Percentiles rank a stretch among this genome's conserved stretches.
These are phyloP conservation scores for Kuraishia hungarica DNA, from an alignment of 805 yeast species.

Conservation along the genomic window DNA sequence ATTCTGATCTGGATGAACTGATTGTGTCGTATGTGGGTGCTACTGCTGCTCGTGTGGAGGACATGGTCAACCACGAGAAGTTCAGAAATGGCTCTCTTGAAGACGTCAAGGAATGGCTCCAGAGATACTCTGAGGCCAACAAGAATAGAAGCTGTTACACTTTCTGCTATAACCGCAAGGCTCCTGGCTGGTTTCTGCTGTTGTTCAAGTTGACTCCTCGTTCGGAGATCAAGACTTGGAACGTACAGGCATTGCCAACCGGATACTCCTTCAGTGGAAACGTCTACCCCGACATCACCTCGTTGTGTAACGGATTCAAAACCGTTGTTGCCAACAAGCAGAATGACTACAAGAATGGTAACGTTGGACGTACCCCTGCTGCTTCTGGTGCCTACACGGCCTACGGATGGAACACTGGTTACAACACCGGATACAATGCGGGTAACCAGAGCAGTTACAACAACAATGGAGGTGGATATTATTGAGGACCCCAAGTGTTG, in stretches of 20 bases:
- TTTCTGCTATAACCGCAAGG: conserved; percentile 81
- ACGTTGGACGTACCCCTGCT: conserved; percentile 2
- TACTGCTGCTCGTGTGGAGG: conserved; percentile 73
- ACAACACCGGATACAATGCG: background rate
- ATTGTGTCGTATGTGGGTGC: conserved; percentile 82
- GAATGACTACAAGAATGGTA: background rate
- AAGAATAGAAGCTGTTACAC: conserved; percentile 86
- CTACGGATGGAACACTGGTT: background rate
- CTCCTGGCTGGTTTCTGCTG: conserved; percentile 90
- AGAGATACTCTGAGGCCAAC: conserved; percentile 83
- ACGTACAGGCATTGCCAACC: conserved; percentile 80
- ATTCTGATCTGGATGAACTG: conserved; percentile 88
- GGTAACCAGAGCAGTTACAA: background rate
- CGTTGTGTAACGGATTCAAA: conserved; percentile 93
- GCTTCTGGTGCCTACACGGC: conserved; percentile 4
- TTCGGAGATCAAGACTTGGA: conserved; percentile 73
- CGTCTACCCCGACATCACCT: conserved; percentile 81
- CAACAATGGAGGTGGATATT: background rate
- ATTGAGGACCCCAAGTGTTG: background rate
- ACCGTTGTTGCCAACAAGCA: conserved; percentile 20
- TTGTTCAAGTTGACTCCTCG: conserved; percentile 75
- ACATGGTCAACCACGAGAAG: conserved; percentile 80
- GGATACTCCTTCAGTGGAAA: conserved; percentile 78
- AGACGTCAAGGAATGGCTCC: conserved; percentile 81
- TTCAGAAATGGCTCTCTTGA: conserved; percentile 72